Conservation (phyloP, 768 basidiomycete genomes). For the Tulasnella sp. region DNA sequence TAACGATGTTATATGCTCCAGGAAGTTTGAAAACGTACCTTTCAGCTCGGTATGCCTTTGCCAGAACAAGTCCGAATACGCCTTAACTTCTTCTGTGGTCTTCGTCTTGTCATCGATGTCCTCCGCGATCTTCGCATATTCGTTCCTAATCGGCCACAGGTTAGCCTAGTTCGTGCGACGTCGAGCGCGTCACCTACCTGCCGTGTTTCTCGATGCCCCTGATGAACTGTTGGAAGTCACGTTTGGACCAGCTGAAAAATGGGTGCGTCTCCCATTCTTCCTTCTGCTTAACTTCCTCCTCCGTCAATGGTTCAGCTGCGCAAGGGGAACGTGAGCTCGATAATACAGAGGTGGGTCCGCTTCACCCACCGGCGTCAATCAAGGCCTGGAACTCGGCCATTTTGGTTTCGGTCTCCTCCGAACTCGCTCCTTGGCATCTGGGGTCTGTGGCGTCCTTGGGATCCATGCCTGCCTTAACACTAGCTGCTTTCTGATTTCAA, state of each 20-base stretch:
- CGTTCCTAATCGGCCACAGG: slow-evolving; percentile 19
- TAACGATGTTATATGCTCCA: neutral
- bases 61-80: slow-evolving; percentile 74
- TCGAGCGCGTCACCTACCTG: slow-evolving; percentile 39
- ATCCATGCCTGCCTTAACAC: slow-evolving; percentile 11
- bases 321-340: neutral
- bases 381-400: slow-evolving; percentile 21
- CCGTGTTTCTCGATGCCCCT: slow-evolving; percentile 68
- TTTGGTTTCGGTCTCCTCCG: slow-evolving; percentile 64
- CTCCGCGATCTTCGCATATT: slow-evolving; percentile 41
- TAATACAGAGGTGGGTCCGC: neutral
- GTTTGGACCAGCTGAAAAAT: slow-evolving; percentile 82
- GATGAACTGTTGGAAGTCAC: slow-evolving; percentile 88
- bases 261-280: slow-evolving; percentile 64
- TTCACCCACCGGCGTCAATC: slow-evolving; percentile 64
- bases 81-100: slow-evolving; percentile 58
- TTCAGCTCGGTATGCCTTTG: slow-evolving; percentile 78
- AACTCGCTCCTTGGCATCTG: slow-evolving; percentile 53
- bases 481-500: neutral
- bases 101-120: slow-evolving; percentile 85
- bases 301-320: slow-evolving; percentile 76
- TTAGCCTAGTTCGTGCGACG: neutral
- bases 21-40: slow-evolving; percentile 31
- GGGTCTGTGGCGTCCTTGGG: slow-evolving; percentile 1
- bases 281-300: slow-evolving; percentile 74